Evolutionary conservation across 2,329 filamentous ascomycete genomes (phyloP).

Genomic region (Curvularia verruculosa): DNA sequence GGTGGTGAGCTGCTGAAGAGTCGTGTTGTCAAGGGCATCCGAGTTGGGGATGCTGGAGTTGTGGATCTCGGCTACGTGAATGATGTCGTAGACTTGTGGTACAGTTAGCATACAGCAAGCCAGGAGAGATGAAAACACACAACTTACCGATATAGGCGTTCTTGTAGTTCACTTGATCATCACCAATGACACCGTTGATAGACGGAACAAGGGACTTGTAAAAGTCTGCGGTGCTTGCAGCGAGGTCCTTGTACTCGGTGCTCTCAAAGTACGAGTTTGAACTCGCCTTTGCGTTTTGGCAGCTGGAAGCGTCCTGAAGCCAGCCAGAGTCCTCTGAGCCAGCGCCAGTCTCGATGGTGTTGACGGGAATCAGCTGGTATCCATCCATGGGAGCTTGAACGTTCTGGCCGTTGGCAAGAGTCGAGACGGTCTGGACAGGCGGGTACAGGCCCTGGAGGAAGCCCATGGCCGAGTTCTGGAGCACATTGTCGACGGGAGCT

Average conservation of each 20-base stretch:
- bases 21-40: conserved; percentile 64
- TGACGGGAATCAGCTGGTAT: conserved; percentile 83
- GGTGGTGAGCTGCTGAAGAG: conserved; percentile 68
- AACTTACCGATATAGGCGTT: conserved; percentile 68
- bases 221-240: conserved; percentile 59
- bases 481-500: conserved; percentile 75
- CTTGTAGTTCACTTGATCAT: conserved; percentile 60
- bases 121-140: neutral
- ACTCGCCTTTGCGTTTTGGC: conserved; percentile 61
- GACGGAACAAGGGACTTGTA: conserved; percentile 60
- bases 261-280: conserved; percentile 65
- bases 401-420: conserved; percentile 71
- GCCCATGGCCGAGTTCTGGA: conserved; percentile 78
- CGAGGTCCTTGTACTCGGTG: conserved; percentile 55
- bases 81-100: conserved; percentile 61
- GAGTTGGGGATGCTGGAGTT: conserved; percentile 65
- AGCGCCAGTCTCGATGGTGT: conserved; percentile 63
- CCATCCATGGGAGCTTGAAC: conserved; percentile 74
- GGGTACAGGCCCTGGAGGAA: conserved; percentile 91
- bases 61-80: conserved; percentile 68
- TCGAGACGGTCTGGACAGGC: conserved; percentile 65
- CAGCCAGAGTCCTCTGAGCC: conserved; percentile 64
- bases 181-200: conserved; percentile 59
- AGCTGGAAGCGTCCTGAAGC: conserved; percentile 64
- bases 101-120: neutral